A percentile compares a stretch with the other conserved stretches of the same genome.
Conservation (phyloP, 2,329 filamentous ascomycete species). For the Xylaria sp. region DNA sequence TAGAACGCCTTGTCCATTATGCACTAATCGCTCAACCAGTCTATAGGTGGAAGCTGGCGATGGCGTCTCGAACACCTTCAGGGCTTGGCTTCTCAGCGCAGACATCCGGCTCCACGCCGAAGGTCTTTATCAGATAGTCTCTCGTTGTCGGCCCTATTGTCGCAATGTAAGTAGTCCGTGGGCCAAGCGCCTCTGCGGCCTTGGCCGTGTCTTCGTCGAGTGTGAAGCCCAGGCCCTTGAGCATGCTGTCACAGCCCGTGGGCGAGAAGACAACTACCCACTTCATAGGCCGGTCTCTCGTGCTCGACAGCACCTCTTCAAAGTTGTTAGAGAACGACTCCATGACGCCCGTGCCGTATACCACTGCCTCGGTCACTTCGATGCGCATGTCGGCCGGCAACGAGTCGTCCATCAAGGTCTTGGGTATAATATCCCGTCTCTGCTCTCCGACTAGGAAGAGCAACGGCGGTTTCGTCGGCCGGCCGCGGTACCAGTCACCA, state of each 20-base stretch:
- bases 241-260: slow-evolving; percentile 71
- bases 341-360: slow-evolving; percentile 90
- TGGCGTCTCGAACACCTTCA: slow-evolving; percentile 78
- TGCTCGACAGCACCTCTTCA: slow-evolving; percentile 58
- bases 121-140: slow-evolving; percentile 73
- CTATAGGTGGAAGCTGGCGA: slow-evolving; percentile 54
- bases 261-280: slow-evolving; percentile 84
- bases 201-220: slow-evolving; percentile 60
- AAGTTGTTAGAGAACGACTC: slow-evolving; percentile 80
- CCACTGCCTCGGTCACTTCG: slow-evolving; percentile 78
- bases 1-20: neutral
- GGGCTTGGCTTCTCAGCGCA: slow-evolving; percentile 85
- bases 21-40: neutral
- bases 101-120: slow-evolving; percentile 78
- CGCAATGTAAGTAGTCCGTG: slow-evolving; percentile 71
- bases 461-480: slow-evolving; percentile 67
- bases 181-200: slow-evolving; percentile 44
- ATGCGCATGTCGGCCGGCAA: slow-evolving; percentile 66
- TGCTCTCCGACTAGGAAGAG: slow-evolving; percentile 93
- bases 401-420: slow-evolving; percentile 71
- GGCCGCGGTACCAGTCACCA: slow-evolving; percentile 60
- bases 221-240: slow-evolving; percentile 61
- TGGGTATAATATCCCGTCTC: slow-evolving; percentile 89
- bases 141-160: slow-evolving; percentile 95
- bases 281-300: slow-evolving; percentile 56